phyloP scores from a whole-genome alignment of 2,329 filamentous ascomycete species.

The Penicillium verrucosum region DNA sequence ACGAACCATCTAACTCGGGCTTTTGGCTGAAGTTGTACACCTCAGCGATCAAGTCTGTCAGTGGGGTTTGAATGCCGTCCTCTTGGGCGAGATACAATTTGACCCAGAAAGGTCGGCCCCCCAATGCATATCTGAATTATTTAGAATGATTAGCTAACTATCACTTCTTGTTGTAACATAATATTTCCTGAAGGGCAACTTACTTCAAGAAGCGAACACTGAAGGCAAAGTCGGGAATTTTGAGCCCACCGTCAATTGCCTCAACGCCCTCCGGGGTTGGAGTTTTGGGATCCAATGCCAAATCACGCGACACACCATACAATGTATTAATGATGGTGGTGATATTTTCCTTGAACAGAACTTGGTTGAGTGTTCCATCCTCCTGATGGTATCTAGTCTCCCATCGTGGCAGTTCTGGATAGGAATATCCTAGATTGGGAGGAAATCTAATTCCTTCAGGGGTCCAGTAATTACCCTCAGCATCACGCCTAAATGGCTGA shows the following conservation, averaged over 20 bases:
- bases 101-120: conserved; percentile 11
- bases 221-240: conserved; percentile 9
- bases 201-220: conserved; percentile 12
- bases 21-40: conserved; percentile 14
- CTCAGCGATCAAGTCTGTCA: conserved; percentile 8
- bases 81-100: conserved; percentile 10
- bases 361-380: conserved; percentile 2
- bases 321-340: neutral
- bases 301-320: conserved; percentile 8
- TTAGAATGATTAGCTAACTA: neutral
- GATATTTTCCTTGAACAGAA: conserved; percentile 1
- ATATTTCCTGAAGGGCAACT: neutral
- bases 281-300: conserved; percentile 6
- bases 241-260: conserved; percentile 7
- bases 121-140: conserved; percentile 8
- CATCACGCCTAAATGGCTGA: conserved; percentile 4
- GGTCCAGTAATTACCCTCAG: conserved; percentile 3
- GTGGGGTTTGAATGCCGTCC: conserved; percentile 3
- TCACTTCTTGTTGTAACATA: neutral
- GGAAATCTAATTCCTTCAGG: neutral
- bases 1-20: conserved; percentile 4
- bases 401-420: conserved; percentile 5
- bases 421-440: conserved; percentile 7
- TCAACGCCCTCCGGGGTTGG: conserved; percentile 4
- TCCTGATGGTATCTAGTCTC: neutral